Base-by-base conservation (phyloP, 176 grass and related monocot genomes). In the Poa annua region DNA sequence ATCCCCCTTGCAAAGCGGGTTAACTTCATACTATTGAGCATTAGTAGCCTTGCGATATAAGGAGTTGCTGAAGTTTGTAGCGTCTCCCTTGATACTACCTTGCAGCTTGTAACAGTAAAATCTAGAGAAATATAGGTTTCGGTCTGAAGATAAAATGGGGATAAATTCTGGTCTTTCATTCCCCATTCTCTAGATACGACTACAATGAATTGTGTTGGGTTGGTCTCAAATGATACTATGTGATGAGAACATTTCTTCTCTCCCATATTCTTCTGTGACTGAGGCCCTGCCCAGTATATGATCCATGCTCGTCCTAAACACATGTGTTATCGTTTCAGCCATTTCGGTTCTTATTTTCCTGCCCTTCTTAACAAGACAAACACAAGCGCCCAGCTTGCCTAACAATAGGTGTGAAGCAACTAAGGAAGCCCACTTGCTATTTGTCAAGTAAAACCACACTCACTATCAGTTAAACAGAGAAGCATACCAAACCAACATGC, bases 401-500 rank as follows among this genome's bases (percentile, higher is more conserved):
- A n/a, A n/a, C n/a, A n/a, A n/a, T n/a, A n/a, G n/a, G n/a, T n/a
- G n/a, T n/a, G n/a, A n/a, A n/a, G n/a, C n/a, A n/a, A n/a, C n/a
- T n/a, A n/a, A n/a, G n/a, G n/a, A n/a, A n/a, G n/a, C n/a, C n/a
- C n/a, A n/a, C n/a, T n/a, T n/a, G n/a, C n/a, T 85, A 62, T 9
- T 2, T 78, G 34, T 55, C 17, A 75, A 65, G 54, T 77, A 59
- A 82, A 48, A 48, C 47, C 47, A 48, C 12, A 48, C 12, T 48
- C 10, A 42, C 41, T 48, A 45, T 45, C 47, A 48, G 35, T 65
- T 36, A 38, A 77, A 74, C 53, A 84, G 71, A 65, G 21, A 85
- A 71, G 29, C 41, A 11, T 90, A 98, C 91, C 93, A 84, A n/a
- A n/a, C n/a, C n/a, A n/a, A 29, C 29, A 29, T 29, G 29, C 92